These are phyloP conservation scores for Eryngium alpinum DNA, from an alignment of 140 eudicot genomes.

Conservation along the genomic window DNA sequence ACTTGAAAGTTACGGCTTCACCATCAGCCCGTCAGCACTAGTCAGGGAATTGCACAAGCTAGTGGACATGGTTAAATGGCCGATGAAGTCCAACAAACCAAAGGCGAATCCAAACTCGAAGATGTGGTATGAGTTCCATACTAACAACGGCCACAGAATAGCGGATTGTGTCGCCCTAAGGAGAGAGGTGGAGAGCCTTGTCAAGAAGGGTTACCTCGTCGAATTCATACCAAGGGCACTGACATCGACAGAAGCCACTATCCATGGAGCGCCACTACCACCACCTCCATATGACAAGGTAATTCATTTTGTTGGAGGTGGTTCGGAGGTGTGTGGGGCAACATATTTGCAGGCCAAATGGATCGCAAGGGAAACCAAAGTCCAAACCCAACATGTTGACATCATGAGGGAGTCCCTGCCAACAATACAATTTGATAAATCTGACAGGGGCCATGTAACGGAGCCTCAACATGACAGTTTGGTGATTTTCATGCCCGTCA, in stretches of 20 bases:
- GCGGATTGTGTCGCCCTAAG: background rate
- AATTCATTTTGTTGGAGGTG: background rate
- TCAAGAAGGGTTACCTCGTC: background rate
- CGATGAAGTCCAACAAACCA: background rate
- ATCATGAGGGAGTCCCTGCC: no score
- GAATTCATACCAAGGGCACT: no score
- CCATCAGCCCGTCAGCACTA: background rate
- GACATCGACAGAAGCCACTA: no score
- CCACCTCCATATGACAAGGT: background rate
- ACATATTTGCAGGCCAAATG: background rate
- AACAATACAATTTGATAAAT: background rate
- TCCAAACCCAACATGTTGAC: no score
- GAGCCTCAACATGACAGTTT: background rate
- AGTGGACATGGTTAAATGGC: background rate
- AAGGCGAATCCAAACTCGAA: background rate
- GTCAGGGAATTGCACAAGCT: background rate
- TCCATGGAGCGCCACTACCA: background rate
- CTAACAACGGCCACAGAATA: background rate
- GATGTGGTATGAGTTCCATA: background rate
- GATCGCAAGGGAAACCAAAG: background rate
- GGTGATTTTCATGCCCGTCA: background rate
- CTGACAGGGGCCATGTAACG: background rate
- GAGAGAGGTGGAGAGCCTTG: background rate
- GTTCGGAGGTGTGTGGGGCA: background rate
- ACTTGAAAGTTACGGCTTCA: background rate